Conservation (phyloP, 345 rosid species). For the Salix suchowensis region DNA sequence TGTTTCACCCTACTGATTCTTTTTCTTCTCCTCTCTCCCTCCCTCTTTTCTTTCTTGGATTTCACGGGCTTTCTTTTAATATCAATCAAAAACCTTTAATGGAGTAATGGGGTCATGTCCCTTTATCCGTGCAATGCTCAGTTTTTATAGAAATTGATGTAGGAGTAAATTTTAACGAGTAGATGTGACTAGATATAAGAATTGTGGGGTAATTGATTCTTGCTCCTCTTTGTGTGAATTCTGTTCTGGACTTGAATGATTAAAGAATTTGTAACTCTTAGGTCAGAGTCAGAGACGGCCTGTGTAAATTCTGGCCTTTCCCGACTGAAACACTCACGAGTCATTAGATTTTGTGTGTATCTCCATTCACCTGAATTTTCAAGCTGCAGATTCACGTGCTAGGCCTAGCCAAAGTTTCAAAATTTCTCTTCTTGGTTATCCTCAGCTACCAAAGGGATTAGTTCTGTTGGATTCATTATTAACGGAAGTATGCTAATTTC, state of each 20-base stretch:
- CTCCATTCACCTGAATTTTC: neutral
- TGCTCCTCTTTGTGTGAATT: neutral
- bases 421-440: neutral
- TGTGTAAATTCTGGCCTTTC: neutral
- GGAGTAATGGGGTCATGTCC: neutral
- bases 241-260: neutral
- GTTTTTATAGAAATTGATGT: neutral
- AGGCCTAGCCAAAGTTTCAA: neutral
- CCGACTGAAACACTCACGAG: neutral
- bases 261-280: neutral
- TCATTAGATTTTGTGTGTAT: neutral
- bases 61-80: neutral
- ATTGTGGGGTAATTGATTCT: neutral
- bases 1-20: neutral
- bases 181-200: neutral
- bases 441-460: neutral
- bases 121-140: neutral
- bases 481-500: neutral
- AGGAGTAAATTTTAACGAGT: neutral
- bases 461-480: neutral
- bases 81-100: no score
- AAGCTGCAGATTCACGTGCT: neutral
- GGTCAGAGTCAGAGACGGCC: neutral
- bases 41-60: neutral
- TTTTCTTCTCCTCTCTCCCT: no score